phyloP scores from a whole-genome alignment of 2,329 filamentous ascomycete genomes.

The Fusarium sp. region DNA sequence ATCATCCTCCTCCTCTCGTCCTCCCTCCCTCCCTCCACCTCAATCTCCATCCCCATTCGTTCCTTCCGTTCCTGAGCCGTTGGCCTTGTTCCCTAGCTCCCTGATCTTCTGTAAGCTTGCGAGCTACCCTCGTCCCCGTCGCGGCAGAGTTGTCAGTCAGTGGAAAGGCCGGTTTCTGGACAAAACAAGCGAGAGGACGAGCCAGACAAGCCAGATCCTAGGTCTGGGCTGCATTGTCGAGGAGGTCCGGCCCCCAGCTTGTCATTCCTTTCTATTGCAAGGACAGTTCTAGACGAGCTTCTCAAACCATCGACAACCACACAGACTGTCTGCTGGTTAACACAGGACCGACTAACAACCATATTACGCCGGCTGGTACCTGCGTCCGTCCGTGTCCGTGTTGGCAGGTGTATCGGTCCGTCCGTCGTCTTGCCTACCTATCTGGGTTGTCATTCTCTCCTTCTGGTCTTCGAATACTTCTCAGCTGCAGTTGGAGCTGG shows the following conservation, averaged over 20 bases:
- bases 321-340: slow-evolving; percentile 9
- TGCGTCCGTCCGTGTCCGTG: slow-evolving; percentile 28
- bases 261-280: slow-evolving; percentile 27
- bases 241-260: slow-evolving; percentile 6
- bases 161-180: slow-evolving; percentile 8
- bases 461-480: not conserved
- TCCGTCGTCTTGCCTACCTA: not conserved
- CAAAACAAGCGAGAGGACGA: not conserved
- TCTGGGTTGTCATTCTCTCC: slow-evolving; percentile 7
- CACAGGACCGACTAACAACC: slow-evolving; percentile 14
- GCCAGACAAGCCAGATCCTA: slow-evolving; percentile 13
- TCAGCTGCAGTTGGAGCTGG: not conserved
- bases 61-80: slow-evolving; percentile 21
- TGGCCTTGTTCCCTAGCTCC: slow-evolving; percentile 29
- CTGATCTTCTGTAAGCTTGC: slow-evolving; percentile 14
- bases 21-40: not conserved
- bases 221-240: not conserved
- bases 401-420: not conserved
- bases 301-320: slow-evolving; percentile 16
- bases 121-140: slow-evolving; percentile 26
- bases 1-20: slow-evolving; percentile 20
- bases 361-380: slow-evolving; percentile 31
- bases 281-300: slow-evolving; percentile 8
- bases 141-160: slow-evolving; percentile 20
- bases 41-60: not conserved